These are phyloP conservation scores for Neospermospora avenae DNA, from an alignment of 2,329 filamentous ascomycete species.

Conservation along the genomic window DNA sequence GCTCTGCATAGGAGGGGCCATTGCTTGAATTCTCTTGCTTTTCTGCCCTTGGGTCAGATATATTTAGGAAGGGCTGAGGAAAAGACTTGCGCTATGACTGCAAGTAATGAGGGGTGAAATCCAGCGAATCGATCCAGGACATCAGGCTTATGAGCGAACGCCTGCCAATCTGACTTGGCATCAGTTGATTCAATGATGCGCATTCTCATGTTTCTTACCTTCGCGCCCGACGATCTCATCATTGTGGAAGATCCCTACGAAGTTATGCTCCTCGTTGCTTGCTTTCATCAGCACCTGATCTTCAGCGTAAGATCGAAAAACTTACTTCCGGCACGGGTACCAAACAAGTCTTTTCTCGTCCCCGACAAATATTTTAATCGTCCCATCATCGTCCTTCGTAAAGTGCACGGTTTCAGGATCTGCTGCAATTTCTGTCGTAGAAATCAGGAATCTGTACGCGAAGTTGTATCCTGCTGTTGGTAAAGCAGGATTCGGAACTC, in stretches of 20 bases:
- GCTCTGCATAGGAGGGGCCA: conserved; percentile 50
- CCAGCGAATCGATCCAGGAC: conserved; percentile 40
- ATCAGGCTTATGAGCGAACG: conserved; percentile 36
- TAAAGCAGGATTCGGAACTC: conserved; percentile 6
- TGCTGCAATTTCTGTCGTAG: conserved; percentile 29
- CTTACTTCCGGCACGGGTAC: conserved; percentile 47
- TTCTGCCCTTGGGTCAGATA: conserved; percentile 32
- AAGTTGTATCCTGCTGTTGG: conserved; percentile 27
- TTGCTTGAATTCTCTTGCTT: conserved; percentile 35
- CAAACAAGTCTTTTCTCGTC: conserved; percentile 43
- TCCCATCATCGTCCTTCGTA: conserved; percentile 28
- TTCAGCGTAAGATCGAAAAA: too few species aligned
- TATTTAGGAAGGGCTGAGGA: conserved; percentile 6
- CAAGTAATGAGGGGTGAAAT: conserved; percentile 42
- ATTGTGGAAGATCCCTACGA: conserved; percentile 51
- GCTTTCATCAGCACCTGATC: too few species aligned
- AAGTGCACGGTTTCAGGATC: conserved; percentile 35
- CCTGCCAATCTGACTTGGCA: too few species aligned
- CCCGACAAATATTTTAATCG: conserved; percentile 31
- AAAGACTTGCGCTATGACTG: conserved; percentile 42
- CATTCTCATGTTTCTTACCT: too few species aligned
- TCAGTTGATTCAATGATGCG: too few species aligned
- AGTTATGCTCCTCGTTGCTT: conserved; percentile 45
- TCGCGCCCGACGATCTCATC: too few species aligned
- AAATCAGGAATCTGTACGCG: conserved; percentile 33